Percentiles rank a stretch among this genome's conserved stretches.
Conservation (phyloP, 768 basidiomycete species). For the Termitomyces sp. region DNA sequence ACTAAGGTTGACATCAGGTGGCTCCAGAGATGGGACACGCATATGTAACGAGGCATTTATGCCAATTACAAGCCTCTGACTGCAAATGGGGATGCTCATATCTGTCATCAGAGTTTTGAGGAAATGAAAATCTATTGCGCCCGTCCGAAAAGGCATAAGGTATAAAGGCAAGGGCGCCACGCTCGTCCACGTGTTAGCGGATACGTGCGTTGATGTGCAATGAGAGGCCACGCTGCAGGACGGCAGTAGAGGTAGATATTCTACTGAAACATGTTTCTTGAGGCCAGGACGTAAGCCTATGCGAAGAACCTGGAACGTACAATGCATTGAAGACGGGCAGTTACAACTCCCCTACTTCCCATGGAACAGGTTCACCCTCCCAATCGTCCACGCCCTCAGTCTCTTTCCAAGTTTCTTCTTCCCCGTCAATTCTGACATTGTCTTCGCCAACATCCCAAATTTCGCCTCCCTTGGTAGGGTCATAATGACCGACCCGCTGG, state of each 20-base stretch:
- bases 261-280: constrained; percentile 16
- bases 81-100: neutral
- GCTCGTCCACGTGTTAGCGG: neutral
- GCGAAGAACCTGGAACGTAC: constrained; percentile 16
- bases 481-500: constrained; percentile 51
- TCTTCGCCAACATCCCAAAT: constrained; percentile 78
- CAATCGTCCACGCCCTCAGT: constrained; percentile 61
- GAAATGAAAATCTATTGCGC: constrained; percentile 14
- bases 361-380: constrained; percentile 82
- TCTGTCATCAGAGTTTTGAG: constrained; percentile 5
- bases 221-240: neutral
- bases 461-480: constrained; percentile 63
- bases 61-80: constrained; percentile 4
- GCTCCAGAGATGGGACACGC: constrained; percentile 14
- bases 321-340: constrained; percentile 4
- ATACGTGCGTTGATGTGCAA: constrained; percentile 9
- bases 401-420: constrained; percentile 25
- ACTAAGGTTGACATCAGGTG: constrained; percentile 12
- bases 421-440: constrained; percentile 32
- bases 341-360: constrained; percentile 78
- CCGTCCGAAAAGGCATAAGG: neutral
- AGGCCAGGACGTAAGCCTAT: constrained; percentile 11
- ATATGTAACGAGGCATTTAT: constrained; percentile 13
- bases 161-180: constrained; percentile 4
- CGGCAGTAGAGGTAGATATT: neutral